Percentiles rank a stretch among this genome's conserved stretches.
Evolutionary conservation across 2,329 filamentous ascomycete species (phyloP).

Genomic region (Penicillium hesseltinei): DNA sequence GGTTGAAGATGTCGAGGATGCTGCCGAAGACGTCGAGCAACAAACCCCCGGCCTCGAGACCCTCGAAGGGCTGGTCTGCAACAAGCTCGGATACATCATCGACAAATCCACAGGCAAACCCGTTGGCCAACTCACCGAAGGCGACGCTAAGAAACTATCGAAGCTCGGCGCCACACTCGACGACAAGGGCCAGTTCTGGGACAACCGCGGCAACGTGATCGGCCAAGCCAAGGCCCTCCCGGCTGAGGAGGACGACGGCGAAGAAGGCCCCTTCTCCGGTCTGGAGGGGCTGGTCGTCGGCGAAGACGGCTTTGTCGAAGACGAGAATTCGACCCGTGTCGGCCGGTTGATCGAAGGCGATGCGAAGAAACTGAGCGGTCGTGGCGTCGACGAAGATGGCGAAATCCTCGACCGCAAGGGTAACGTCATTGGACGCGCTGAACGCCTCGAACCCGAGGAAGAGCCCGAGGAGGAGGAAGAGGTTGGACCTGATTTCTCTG

Average conservation of each 20-base stretch:
- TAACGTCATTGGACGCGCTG: conserved; percentile 60
- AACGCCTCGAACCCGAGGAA: conserved; percentile 39
- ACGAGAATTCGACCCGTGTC: conserved; percentile 48
- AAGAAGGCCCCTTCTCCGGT: conserved; percentile 46
- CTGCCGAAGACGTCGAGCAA: conserved; percentile 26
- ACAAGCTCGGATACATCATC: conserved; percentile 46
- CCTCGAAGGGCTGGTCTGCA: conserved; percentile 43
- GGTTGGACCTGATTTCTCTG: conserved; percentile 53
- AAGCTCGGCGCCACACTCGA: conserved; percentile 46
- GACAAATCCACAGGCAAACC: conserved; percentile 45
- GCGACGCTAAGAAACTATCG: conserved; percentile 61
- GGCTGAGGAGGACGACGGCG: conserved; percentile 36
- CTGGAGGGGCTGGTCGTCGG: conserved; percentile 48
- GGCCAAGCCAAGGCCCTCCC: conserved; percentile 55
- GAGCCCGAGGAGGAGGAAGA: conserved; percentile 42
- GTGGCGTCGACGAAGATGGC: conserved; percentile 61
- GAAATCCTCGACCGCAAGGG: conserved; percentile 62
- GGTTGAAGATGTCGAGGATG: conserved; percentile 37
- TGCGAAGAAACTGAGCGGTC: conserved; percentile 58
- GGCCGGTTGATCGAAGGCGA: conserved; percentile 59
- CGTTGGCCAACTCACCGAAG: conserved; percentile 59
- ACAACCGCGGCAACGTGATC: conserved; percentile 62
- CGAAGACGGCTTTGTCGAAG: conserved; percentile 49
- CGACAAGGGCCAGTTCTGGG: conserved; percentile 62
- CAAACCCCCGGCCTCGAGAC: conserved; percentile 30